Conservation (phyloP, 441 rosid genomes). For the Breynia disticha region DNA sequence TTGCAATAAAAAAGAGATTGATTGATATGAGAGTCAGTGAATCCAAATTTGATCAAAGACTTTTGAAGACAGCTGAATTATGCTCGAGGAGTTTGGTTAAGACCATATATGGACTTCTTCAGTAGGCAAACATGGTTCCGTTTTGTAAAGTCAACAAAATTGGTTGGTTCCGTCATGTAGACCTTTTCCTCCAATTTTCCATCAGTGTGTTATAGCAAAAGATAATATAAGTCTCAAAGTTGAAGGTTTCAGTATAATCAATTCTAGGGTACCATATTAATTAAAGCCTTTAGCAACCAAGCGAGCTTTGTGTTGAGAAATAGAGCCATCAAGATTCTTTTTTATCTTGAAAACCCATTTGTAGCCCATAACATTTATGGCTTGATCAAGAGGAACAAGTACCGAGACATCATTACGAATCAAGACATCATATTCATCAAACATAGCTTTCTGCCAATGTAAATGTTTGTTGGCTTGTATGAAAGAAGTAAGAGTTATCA, state of each 20-base stretch:
- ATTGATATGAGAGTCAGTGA: not conserved
- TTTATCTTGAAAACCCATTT: not conserved
- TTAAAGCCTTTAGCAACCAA: not conserved
- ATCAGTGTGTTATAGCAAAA: not conserved
- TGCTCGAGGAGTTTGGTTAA: not conserved
- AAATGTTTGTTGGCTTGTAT: too few species aligned
- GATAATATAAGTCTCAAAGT: not conserved
- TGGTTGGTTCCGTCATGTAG: not conserved
- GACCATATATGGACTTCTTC: not conserved
- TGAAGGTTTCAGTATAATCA: not conserved
- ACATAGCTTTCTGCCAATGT: not conserved
- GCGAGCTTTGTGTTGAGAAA: not conserved
- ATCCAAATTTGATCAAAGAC: not conserved
- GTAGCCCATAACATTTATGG: not conserved
- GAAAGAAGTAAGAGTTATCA: not conserved
- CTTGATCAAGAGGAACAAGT: not conserved
- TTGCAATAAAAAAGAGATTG: not conserved
- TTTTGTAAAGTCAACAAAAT: not conserved
- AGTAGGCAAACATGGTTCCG: not conserved
- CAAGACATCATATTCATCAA: not conserved
- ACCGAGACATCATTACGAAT: not conserved
- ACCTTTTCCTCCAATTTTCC: not conserved
- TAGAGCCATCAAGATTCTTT: not conserved
- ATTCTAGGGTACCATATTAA: not conserved
- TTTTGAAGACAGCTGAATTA: not conserved